Conservation (phyloP, 2,329 filamentous ascomycete species). For the Pestalotiopsis fici region DNA sequence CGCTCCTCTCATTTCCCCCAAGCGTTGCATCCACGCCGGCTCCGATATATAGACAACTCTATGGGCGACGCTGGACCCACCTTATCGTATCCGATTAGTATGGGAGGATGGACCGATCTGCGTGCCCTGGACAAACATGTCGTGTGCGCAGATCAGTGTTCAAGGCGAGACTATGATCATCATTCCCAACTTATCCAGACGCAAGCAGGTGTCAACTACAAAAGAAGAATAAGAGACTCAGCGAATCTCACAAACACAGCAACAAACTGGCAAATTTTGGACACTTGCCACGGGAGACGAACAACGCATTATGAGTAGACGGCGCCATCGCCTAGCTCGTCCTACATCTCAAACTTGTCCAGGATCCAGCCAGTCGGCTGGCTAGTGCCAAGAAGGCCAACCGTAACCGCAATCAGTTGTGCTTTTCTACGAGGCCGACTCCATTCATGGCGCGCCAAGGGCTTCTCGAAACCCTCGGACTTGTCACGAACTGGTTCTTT, state of each 20-base stretch:
- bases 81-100: not conserved
- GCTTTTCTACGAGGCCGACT: not conserved
- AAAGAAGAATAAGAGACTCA: not conserved
- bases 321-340: not conserved
- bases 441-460: constrained; percentile 7
- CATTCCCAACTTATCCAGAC: not conserved
- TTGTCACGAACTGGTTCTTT: constrained; percentile 10
- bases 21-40: not conserved
- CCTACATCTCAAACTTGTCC: not conserved
- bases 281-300: not conserved
- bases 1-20: not conserved
- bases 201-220: not conserved
- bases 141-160: not conserved
- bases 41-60: not conserved
- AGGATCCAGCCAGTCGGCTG: not conserved
- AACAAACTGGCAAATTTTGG: not conserved
- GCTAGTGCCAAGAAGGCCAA: constrained; percentile 2
- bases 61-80: not conserved
- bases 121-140: not conserved
- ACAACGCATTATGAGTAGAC: not conserved
- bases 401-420: not conserved
- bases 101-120: not conserved
- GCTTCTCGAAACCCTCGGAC: constrained; percentile 24
- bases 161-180: not conserved
- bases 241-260: not conserved